These are phyloP conservation scores for Kluyveromyces marxianus DNA, from an alignment of 1,139 yeast genomes.

Conservation along the genomic window DNA sequence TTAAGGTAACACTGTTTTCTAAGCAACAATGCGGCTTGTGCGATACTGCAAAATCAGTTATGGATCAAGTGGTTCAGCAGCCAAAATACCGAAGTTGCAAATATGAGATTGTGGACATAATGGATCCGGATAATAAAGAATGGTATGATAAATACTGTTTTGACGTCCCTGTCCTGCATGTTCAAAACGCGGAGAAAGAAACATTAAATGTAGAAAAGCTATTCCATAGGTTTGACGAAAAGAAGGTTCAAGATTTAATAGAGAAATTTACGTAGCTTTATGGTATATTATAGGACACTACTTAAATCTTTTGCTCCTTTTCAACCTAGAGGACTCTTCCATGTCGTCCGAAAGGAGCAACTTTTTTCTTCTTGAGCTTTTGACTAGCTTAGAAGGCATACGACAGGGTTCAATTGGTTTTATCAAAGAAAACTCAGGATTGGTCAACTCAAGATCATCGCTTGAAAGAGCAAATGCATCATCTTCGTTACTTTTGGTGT, in stretches of 20 bases:
- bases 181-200: conserved; percentile 39
- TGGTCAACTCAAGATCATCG: conserved; percentile 27
- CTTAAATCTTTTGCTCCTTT: conserved; percentile 1
- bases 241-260: conserved; percentile 48
- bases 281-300: neutral
- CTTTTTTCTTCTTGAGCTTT: conserved; percentile 12
- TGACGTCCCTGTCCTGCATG: conserved; percentile 85
- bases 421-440: conserved; percentile 22
- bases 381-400: conserved; percentile 8
- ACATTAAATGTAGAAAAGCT: conserved; percentile 48
- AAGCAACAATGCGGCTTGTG: conserved; percentile 77
- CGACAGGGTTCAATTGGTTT: conserved; percentile 14
- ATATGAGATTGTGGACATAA: conserved; percentile 55
- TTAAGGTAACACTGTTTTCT: conserved; percentile 56
- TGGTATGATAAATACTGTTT: conserved; percentile 83
- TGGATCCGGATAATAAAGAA: conserved; percentile 52
- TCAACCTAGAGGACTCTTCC: conserved; percentile 6
- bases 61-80: conserved; percentile 35
- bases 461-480: conserved; percentile 29
- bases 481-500: conserved; percentile 2
- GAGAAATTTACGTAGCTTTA: conserved; percentile 14
- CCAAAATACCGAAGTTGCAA: conserved; percentile 29
- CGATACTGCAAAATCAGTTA: conserved; percentile 55
- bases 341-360: conserved; percentile 7
- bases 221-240: conserved; percentile 67